Percentiles rank a stretch among this genome's conserved stretches.
phyloP scores from a whole-genome alignment of 805 yeast species.

The Tetrapisispora phaffii region DNA sequence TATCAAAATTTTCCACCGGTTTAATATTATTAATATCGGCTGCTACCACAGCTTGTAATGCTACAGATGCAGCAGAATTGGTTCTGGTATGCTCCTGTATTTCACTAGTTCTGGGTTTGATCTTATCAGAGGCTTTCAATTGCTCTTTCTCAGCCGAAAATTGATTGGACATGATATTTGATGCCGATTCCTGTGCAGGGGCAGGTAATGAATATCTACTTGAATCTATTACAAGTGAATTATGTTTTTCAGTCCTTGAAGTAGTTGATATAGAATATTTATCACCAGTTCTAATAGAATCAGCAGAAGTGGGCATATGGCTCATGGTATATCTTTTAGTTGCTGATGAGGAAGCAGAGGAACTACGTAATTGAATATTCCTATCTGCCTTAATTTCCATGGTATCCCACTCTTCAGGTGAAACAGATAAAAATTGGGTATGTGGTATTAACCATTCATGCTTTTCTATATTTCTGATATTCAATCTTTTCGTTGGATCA shows the following conservation, averaged over 20 bases:
- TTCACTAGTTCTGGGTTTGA: constrained; percentile 12
- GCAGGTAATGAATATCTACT: constrained; percentile 41
- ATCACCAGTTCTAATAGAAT: not conserved
- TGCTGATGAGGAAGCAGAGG: not conserved
- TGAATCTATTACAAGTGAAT: constrained; percentile 27
- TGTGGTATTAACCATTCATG: constrained; percentile 90
- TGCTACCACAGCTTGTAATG: constrained; percentile 64
- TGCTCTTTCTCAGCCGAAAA: constrained; percentile 26
- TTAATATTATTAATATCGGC: constrained; percentile 34
- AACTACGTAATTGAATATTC: not conserved
- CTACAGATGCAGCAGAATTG: constrained; percentile 50
- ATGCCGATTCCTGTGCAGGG: constrained; percentile 61
- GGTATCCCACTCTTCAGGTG: constrained; percentile 86
- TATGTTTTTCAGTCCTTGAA: constrained; percentile 25
- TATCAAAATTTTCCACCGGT: not conserved
- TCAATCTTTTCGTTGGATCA: constrained; percentile 70
- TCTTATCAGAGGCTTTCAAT: not conserved
- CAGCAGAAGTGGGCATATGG: not conserved
- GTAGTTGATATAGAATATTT: not conserved
- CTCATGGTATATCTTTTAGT: not conserved
- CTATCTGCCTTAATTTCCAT: constrained; percentile 32
- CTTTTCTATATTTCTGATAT: constrained; percentile 55
- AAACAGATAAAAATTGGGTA: constrained; percentile 67
- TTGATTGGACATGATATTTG: constrained; percentile 45
- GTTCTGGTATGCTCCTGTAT: constrained; percentile 30